Base-by-base conservation (phyloP, 2,329 filamentous ascomycete species). In the Bipolaris bicolor region DNA sequence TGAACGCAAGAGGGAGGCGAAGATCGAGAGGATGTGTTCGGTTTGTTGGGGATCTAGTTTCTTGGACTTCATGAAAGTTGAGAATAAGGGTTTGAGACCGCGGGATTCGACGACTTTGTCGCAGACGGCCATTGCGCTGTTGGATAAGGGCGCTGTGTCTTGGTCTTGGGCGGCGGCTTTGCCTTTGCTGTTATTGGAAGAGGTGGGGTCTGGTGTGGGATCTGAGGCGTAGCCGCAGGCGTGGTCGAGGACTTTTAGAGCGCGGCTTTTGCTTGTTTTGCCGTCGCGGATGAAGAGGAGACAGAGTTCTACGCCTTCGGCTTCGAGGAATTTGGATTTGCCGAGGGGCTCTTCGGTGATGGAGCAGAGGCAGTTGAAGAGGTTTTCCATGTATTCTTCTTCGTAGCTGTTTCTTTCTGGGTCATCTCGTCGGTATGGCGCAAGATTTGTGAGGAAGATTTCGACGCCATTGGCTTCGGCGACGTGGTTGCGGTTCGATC, bases 361-460 rank as follows among this genome's bases (percentile, higher is more conserved):
- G 65, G 90, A 96, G 0, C 91, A 90, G 16, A 98, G 74, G 1
- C 88, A 86, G 70, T 97, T 93, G 74, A 99, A 99, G 0, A 97
- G 73, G 64, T 99, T 97, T 76, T 96, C 92, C 72, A 96, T 90
- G 73, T 91, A 97, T 78, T 99, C 95, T 72, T 97, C 93, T 75
- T 98, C 95, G 49, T 95, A 89, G 31, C 89, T 88, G 57, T 92
- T 91, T 70, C 90, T 94, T 47, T 88, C 85, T 0, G 95, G 95
- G 71, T 99, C 93, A 47, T 88, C 85, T 78, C 90, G 90, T 55
- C 95, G 88, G 78, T 98, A 99, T 1, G 88, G 81, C 1, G 93
- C 91, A 0, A 96, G 84, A 0, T 96, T 83, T 76, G 96, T 92
- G 13, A 99, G 86, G 65, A 97, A 81, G 3, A 84, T 76, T 68